Percentiles rank a stretch among this genome's conserved stretches.
These are phyloP conservation scores for Cryptococcus sp. DNA, from an alignment of 1,284 basidiomycete species.

Conservation along the genomic window DNA sequence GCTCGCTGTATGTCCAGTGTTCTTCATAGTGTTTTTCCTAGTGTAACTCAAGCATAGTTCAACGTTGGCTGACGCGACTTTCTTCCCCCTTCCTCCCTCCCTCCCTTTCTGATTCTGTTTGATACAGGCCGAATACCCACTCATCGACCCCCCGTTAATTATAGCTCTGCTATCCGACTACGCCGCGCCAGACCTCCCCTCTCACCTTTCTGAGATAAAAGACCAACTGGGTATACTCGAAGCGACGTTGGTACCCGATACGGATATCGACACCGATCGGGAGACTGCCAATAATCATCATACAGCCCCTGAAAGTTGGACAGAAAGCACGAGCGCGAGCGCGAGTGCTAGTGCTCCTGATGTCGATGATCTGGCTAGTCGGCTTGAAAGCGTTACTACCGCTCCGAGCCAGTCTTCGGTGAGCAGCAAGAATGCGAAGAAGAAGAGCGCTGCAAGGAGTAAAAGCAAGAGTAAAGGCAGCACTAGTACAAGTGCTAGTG, in stretches of 20 bases:
- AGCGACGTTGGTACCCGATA: conserved; percentile 47
- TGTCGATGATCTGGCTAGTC: conserved; percentile 6
- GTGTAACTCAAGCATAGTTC: not conserved
- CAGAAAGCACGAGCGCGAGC: conserved; percentile 7
- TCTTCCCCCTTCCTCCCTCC: not conserved
- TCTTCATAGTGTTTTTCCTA: not conserved
- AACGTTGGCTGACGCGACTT: not conserved
- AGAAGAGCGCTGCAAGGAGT: not conserved
- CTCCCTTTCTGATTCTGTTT: not conserved
- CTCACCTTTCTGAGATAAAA: conserved; percentile 28
- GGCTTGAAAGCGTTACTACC: conserved; percentile 5
- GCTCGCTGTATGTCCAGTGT: conserved; percentile 20
- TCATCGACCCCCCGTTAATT: conserved; percentile 47
- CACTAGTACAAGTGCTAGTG: conserved; percentile 4
- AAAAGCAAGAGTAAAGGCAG: conserved; percentile 2
- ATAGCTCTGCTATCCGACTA: conserved; percentile 46
- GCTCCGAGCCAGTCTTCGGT: not conserved
- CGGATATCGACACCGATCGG: conserved; percentile 5
- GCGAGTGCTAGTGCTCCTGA: not conserved
- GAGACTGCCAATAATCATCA: not conserved
- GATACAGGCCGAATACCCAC: conserved; percentile 44
- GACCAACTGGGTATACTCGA: conserved; percentile 49
- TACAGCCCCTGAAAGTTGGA: conserved; percentile 5
- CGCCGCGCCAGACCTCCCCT: conserved; percentile 25
- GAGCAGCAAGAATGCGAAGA: not conserved